Evolutionary conservation across 2,329 filamentous ascomycete species (phyloP).

Genomic region (Rosellinia necatrix): DNA sequence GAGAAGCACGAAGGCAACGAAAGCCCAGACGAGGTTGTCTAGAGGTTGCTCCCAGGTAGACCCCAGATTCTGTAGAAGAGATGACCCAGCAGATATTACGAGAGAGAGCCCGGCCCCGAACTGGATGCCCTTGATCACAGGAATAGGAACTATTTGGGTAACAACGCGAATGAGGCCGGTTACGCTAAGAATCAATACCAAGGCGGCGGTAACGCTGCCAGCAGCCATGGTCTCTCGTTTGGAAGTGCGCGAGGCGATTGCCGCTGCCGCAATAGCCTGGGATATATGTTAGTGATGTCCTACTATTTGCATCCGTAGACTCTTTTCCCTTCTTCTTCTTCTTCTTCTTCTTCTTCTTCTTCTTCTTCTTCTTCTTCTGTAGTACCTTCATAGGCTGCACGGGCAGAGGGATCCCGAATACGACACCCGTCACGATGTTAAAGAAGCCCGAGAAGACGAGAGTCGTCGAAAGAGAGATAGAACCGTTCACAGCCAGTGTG

Average conservation of each 20-base stretch:
- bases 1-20: slow-evolving; percentile 74
- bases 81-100: slow-evolving; percentile 74
- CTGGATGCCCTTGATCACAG: slow-evolving; percentile 93
- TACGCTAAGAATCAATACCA: slow-evolving; percentile 76
- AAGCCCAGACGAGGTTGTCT: slow-evolving; percentile 79
- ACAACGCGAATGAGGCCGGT: slow-evolving; percentile 80
- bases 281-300: slow-evolving; percentile 9
- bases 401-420: slow-evolving; percentile 87
- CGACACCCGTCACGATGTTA: slow-evolving; percentile 79
- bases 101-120: slow-evolving; percentile 87
- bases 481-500: slow-evolving; percentile 76
- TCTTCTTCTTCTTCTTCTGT: background rate
- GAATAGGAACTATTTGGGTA: slow-evolving; percentile 75
- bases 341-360: no score
- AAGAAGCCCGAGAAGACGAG: slow-evolving; percentile 86
- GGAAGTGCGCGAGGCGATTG: slow-evolving; percentile 72
- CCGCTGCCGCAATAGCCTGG: slow-evolving; percentile 84
- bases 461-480: slow-evolving; percentile 81
- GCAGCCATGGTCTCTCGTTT: slow-evolving; percentile 78
- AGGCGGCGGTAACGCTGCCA: slow-evolving; percentile 75
- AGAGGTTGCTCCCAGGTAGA: slow-evolving; percentile 67
- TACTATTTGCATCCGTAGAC: background rate
- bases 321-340: no score
- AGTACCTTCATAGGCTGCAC: slow-evolving; percentile 82
- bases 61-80: slow-evolving; percentile 66